Evolutionary conservation across 306 rosid species (phyloP).

Genomic region (Urtica urens): DNA sequence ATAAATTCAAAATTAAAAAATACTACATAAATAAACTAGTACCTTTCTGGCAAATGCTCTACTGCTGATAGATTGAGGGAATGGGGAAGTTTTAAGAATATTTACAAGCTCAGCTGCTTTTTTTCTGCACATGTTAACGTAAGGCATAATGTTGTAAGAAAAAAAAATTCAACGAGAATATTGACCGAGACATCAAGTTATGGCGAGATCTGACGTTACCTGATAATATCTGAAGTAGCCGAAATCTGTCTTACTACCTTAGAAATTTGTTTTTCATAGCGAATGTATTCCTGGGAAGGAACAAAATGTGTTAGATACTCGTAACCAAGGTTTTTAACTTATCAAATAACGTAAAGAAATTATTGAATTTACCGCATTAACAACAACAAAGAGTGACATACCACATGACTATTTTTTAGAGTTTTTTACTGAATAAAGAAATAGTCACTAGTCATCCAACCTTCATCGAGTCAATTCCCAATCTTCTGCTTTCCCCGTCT

Average conservation of each 20-base stretch:
- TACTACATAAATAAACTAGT: too few relatives aligned
- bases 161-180: background rate
- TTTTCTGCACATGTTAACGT: conserved; percentile 39
- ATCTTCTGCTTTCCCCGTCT: conserved; percentile 36
- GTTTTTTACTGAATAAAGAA: too few relatives aligned
- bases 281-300: conserved; percentile 44
- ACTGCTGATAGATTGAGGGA: conserved; percentile 58
- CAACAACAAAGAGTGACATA: too few relatives aligned
- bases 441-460: conserved; percentile 19
- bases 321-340: background rate
- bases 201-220: conserved; percentile 34
- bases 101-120: conserved; percentile 51
- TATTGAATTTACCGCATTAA: too few relatives aligned
- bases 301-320: conserved; percentile 8
- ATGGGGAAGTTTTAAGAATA: conserved; percentile 40
- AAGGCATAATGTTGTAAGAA: too few relatives aligned
- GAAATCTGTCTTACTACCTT: conserved; percentile 58
- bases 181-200: background rate
- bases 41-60: conserved; percentile 71
- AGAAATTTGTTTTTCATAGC: conserved; percentile 44
- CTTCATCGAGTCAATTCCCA: conserved; percentile 45
- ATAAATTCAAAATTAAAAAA: background rate
- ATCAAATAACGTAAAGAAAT: background rate
- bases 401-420: too few relatives aligned
- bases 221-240: conserved; percentile 55